Base-by-base conservation (phyloP, 306 rosid species). In the Trifolium repens region DNA sequence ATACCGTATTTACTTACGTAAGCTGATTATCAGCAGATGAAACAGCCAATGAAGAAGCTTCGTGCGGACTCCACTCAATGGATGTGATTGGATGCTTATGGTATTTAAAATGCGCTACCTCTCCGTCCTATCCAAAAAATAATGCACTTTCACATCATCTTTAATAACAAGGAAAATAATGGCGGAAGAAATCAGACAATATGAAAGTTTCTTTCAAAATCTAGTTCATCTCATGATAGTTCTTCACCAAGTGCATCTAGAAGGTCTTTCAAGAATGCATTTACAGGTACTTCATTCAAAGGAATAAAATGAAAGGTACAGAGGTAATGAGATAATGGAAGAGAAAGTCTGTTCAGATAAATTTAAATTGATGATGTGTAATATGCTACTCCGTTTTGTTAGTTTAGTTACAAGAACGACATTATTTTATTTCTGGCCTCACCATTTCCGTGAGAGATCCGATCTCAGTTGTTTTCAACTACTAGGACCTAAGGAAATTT, bases 41-140 rank as follows among this genome's bases (percentile, higher is more conserved):
- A 69, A 90, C 96, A 27, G 97, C 93, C 87, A 94, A 81, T 50
- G 96, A 89, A 58, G 98, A 94, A 55, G 88, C 93, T 78, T 94
- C 98, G 24, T 94, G 97, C 7, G 96, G 91, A 84, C 97, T 88
- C 98, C 98, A 94, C 79, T 91, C 98, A 9, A 94, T 94, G 71
- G 97, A 90, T 68, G 98, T 91, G 76, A 94, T 89, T 11, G 98
- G 93, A 68, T 89, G 87, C 78, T 87, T 94, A 27, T 92, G 98
- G 82, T 90, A 91, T 74, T 89, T 91, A 73, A 89, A 94, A 84
- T 90, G 96, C 26, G 97, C 98, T 53, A 92, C 92, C 7, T 90
- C 92, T 66, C 93, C 90, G 39, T 79, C 93, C 97, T 94, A 83
- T 54, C 30, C 72, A 83, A 47, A 71, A 24, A 77, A 68, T 42